Evolutionary conservation across 306 rosid species (phyloP), one percentile per base, ranked within the genome.

Genomic region (Geum urbanum): DNA sequence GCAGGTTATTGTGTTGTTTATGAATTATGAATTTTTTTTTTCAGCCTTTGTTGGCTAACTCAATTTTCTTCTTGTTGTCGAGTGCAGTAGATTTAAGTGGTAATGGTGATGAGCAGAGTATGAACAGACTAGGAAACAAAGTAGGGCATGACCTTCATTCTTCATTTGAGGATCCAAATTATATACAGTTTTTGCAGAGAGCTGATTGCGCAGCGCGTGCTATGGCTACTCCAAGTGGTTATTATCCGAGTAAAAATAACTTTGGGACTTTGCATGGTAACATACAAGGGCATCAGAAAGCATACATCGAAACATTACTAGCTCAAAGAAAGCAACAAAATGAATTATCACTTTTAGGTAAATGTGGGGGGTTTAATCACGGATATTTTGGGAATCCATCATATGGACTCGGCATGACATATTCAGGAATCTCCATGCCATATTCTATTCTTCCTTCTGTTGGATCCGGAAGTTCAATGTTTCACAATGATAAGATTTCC

Each of bases 251-350:
- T 67, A 86, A 88, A 75, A 89, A 76, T 76, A 88, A 78, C 63
- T 63, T 79, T 46, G 85, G 78, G 62, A 70, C 78, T 82, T 53
- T 92, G 45, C 90, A 69, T 68, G 89, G 88, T 78, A 86, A 88
- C 59, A 74, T 84, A 59, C 91, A 91, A 69, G 92, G 79, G 75
- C 70, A 85, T 81, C 91, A 79, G 81, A 83, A 82, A 63, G 96
- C 88, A 64, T 87, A 88, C 79, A 85, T 91, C 40, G 91, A 90
- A 83, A 76, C 82, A 20, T 82, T 94, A 78, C 80, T 94, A 79
- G 77, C 79, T 74, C 94, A 94, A 78, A 86, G 80, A 73, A 91
- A 84, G 82, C 94, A 88, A 76, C 97, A 85, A 65, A 84, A 78
- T 58, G 96, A 88, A 70, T 80, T 86, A 79, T 81, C 96, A 71